A percentile compares a stretch with the other conserved stretches of the same genome.
phyloP scores from a whole-genome alignment of 2,329 filamentous ascomycete genomes.

The Ophiostoma quercus region DNA sequence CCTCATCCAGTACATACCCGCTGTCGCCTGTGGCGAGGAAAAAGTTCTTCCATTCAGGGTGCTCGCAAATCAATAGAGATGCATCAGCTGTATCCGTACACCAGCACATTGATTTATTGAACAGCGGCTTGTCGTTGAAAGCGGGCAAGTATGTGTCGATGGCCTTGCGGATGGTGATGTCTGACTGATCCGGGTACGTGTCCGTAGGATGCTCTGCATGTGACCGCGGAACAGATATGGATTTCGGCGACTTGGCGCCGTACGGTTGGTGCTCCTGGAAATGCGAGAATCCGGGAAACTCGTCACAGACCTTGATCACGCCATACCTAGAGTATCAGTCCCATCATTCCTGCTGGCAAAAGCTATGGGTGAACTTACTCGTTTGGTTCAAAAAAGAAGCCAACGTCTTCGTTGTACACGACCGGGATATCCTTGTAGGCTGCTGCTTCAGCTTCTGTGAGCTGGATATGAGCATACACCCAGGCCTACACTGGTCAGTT shows the following conservation, averaged over 20 bases:
- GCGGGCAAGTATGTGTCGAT: conserved; percentile 5
- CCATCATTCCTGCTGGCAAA: too few relatives aligned
- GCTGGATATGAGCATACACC: conserved; percentile 14
- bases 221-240: conserved; percentile 11
- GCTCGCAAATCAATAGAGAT: conserved; percentile 12
- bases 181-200: conserved; percentile 15
- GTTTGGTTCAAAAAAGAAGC: conserved; percentile 15
- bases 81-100: conserved; percentile 12
- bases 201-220: conserved; percentile 9
- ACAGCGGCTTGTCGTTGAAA: conserved; percentile 6
- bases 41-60: conserved; percentile 2
- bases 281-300: conserved; percentile 13
- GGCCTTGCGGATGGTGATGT: conserved; percentile 1
- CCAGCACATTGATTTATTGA: conserved; percentile 13
- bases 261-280: conserved; percentile 11
- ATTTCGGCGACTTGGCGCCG: neutral
- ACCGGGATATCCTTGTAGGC: conserved; percentile 6
- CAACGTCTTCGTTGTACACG: conserved; percentile 12
- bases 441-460: neutral
- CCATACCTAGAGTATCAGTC: neutral
- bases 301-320: conserved; percentile 14
- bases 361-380: neutral
- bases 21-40: conserved; percentile 13
- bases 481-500: neutral
- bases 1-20: neutral